phyloP scores from a whole-genome alignment of 768 basidiomycete species.

The Boletus barrowsii region DNA sequence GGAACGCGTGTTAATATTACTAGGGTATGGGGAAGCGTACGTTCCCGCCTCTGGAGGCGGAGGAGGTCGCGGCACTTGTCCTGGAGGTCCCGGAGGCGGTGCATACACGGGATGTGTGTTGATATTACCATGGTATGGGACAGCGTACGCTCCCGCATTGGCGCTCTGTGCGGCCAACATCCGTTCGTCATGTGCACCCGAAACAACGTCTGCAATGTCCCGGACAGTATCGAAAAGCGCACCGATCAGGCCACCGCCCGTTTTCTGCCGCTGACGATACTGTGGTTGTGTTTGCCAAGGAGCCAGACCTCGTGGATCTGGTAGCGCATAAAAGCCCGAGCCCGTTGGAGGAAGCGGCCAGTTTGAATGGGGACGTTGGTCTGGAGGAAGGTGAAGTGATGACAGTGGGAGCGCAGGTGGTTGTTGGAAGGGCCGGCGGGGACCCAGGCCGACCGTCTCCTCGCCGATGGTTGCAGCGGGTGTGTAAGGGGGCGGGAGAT shows the following conservation, averaged over 20 bases:
- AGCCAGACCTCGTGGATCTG: constrained; percentile 14
- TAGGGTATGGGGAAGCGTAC: constrained; percentile 17
- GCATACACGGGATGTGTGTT: constrained; percentile 3
- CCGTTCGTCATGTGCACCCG: constrained; percentile 22
- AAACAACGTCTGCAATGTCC: constrained; percentile 30
- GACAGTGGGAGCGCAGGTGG: constrained; percentile 22
- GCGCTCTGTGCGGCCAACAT: constrained; percentile 8
- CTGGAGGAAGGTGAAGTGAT: neutral
- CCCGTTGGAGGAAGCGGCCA: too few relatives aligned
- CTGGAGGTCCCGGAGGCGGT: constrained; percentile 8
- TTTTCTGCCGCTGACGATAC: constrained; percentile 14
- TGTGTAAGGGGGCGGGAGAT: constrained; percentile 71
- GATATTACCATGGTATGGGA: constrained; percentile 5
- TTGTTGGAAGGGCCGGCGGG: constrained; percentile 58
- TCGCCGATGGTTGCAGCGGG: constrained; percentile 59
- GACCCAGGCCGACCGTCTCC: constrained; percentile 59
- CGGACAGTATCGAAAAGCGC: constrained; percentile 25
- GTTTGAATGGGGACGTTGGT: neutral
- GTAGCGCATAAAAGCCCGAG: constrained; percentile 7
- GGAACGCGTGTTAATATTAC: neutral
- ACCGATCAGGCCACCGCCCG: constrained; percentile 27
- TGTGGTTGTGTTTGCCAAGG: constrained; percentile 22
- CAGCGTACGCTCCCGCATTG: constrained; percentile 21
- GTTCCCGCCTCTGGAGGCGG: constrained; percentile 4
- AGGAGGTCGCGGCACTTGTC: neutral